Evolutionary conservation across 441 rosid genomes (phyloP).

Genomic region (Gossypium armourianum): DNA sequence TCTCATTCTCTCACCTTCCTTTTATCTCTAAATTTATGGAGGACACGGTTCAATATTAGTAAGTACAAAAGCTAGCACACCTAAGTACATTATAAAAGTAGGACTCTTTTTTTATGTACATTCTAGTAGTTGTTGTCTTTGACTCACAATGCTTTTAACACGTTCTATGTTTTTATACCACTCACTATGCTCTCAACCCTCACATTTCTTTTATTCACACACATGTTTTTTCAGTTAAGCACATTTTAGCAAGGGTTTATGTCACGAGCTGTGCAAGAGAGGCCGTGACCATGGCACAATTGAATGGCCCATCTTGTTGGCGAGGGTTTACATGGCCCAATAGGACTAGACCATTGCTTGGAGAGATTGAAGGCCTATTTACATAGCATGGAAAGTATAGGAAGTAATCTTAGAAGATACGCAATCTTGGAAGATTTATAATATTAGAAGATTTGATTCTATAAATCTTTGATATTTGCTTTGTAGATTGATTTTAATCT

Average conservation of each 20-base stretch:
- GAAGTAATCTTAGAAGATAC: not conserved
- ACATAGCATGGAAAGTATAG: not conserved
- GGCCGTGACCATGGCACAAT: not conserved
- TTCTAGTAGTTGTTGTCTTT: not conserved
- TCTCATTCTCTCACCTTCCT: not conserved
- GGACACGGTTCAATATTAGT: not conserved
- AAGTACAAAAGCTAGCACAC: not conserved
- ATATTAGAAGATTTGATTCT: not conserved
- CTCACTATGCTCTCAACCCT: not conserved
- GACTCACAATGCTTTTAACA: not conserved
- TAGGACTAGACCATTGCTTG: not conserved
- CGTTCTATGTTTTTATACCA: not conserved
- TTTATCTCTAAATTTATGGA: not conserved
- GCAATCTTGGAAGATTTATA: too few species aligned
- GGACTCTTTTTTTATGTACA: not conserved
- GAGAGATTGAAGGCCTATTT: not conserved
- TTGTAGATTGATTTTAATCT: not conserved
- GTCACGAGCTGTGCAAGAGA: not conserved
- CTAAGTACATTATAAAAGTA: not conserved
- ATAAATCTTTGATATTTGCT: not conserved
- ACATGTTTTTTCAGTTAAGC: too few species aligned
- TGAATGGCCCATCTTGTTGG: not conserved
- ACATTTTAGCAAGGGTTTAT: not conserved
- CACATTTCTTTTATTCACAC: not conserved
- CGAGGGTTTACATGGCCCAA: not conserved